Conservation (phyloP, 495 filamentous ascomycete genomes). For the Clohesyomyces aquaticus region DNA sequence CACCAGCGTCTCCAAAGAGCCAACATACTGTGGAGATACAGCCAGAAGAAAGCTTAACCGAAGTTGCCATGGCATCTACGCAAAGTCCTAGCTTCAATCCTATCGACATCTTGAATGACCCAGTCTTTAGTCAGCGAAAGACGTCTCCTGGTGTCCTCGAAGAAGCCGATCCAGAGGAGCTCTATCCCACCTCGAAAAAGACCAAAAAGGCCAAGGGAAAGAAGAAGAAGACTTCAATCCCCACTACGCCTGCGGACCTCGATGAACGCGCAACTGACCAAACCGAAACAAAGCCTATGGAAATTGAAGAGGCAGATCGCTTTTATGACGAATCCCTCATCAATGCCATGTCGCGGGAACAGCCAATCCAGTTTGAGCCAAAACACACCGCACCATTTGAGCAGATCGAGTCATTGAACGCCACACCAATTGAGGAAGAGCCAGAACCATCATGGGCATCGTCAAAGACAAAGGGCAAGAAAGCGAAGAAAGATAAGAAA, state of each 20-base stretch:
- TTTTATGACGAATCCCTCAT: background rate
- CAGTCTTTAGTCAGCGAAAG: constrained; percentile 38
- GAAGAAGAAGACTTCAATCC: constrained; percentile 28
- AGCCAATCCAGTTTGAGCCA: too few species aligned
- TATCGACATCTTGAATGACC: constrained; percentile 43
- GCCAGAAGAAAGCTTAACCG: background rate
- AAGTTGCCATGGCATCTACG: constrained; percentile 8
- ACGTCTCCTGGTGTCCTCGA: constrained; percentile 39
- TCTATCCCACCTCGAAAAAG: constrained; percentile 37
- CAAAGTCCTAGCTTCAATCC: constrained; percentile 44
- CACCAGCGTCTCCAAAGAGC: constrained; percentile 19
- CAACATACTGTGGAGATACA: constrained; percentile 5
- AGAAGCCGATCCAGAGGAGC: constrained; percentile 45
- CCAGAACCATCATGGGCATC: constrained; percentile 10
- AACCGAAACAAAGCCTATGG: background rate
- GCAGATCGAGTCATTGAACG: constrained; percentile 7
- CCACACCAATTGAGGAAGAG: constrained; percentile 23
- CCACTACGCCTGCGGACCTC: constrained; percentile 23
- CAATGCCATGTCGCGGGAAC: too few species aligned
- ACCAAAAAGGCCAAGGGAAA: constrained; percentile 40
- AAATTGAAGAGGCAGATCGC: background rate
- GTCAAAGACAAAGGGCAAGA: constrained; percentile 41
- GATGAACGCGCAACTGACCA: background rate
- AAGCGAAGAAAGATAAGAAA: constrained; percentile 41
- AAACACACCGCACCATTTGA: too few species aligned